Evolutionary conservation across 2,329 filamentous ascomycete genomes (phyloP).

Genomic region (Diaporthe amygdali): DNA sequence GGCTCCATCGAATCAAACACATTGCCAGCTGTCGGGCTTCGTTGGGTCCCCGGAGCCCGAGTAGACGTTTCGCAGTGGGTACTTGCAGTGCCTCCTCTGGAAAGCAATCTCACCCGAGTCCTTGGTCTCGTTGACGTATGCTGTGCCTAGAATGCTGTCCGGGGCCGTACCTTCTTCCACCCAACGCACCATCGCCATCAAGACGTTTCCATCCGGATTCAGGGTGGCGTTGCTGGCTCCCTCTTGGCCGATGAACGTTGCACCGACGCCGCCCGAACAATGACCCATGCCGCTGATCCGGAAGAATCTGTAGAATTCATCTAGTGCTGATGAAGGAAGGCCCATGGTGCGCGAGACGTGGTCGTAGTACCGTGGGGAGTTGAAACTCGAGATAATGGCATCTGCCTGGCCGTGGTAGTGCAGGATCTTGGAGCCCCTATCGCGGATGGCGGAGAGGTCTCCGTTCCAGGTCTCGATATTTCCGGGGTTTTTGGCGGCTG

Average conservation of each 20-base stretch:
- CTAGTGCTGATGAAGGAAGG: slow-evolving; percentile 36
- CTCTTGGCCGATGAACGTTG: slow-evolving; percentile 37
- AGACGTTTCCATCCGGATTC: slow-evolving; percentile 46
- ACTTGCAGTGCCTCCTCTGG: slow-evolving; percentile 41
- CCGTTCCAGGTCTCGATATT: slow-evolving; percentile 36
- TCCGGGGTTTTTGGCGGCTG: slow-evolving; percentile 29
- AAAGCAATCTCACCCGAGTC: slow-evolving; percentile 33
- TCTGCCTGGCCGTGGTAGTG: slow-evolving; percentile 51
- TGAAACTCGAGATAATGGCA: slow-evolving; percentile 47
- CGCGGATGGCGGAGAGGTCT: slow-evolving; percentile 40
- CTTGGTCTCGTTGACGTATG: slow-evolving; percentile 35
- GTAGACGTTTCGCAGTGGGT: slow-evolving; percentile 39
- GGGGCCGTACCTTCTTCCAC: slow-evolving; percentile 48
- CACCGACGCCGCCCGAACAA: slow-evolving; percentile 51
- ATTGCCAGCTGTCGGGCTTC: slow-evolving; percentile 36
- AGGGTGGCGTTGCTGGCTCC: slow-evolving; percentile 30
- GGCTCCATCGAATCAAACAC: slow-evolving; percentile 18
- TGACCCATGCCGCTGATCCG: slow-evolving; percentile 57
- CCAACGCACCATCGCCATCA: slow-evolving; percentile 52
- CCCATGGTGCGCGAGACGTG: slow-evolving; percentile 50
- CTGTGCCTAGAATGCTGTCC: slow-evolving; percentile 41
- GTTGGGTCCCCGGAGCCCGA: slow-evolving; percentile 34
- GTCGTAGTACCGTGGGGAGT: slow-evolving; percentile 53
- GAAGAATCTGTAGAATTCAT: slow-evolving; percentile 57
- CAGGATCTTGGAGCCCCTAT: slow-evolving; percentile 49